These are phyloP conservation scores for Mycena olivaceomarginata DNA, from an alignment of 768 basidiomycete species.

Conservation along the genomic window DNA sequence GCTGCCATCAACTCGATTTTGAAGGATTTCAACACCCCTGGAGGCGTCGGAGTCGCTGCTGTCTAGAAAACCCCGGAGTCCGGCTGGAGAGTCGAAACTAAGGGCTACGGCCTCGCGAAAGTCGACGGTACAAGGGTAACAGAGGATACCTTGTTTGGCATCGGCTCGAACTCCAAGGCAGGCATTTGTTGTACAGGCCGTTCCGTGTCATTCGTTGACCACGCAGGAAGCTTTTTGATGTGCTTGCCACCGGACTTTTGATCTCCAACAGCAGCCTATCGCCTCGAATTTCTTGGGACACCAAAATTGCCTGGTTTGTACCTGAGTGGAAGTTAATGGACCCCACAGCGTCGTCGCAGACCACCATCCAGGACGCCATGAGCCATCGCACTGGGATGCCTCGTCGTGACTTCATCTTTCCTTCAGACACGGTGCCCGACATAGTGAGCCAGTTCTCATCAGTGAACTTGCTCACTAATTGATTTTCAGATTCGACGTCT, in stretches of 20 bases:
- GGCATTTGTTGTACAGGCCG: background rate
- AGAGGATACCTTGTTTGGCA: slow-evolving; percentile 39
- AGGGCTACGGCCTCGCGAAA: slow-evolving; percentile 46
- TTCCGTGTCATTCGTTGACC: background rate
- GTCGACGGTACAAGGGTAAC: slow-evolving; percentile 41
- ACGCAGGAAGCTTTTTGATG: slow-evolving; percentile 39
- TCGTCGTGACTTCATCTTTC: slow-evolving; percentile 46
- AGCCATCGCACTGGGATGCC: slow-evolving; percentile 54
- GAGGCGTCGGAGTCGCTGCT: slow-evolving; percentile 40
- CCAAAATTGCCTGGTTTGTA: slow-evolving; percentile 42
- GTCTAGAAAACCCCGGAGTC: slow-evolving; percentile 22
- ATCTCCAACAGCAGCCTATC: slow-evolving; percentile 42
- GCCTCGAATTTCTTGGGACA: slow-evolving; percentile 41
- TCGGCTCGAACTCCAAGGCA: slow-evolving; percentile 48
- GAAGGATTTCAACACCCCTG: slow-evolving; percentile 43
- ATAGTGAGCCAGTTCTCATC: slow-evolving; percentile 31
- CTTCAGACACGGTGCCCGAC: slow-evolving; percentile 27
- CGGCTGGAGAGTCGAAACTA: slow-evolving; percentile 43
- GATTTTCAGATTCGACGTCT: slow-evolving; percentile 42
- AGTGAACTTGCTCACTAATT: background rate
- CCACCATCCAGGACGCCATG: slow-evolving; percentile 51
- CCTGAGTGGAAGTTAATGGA: slow-evolving; percentile 48
- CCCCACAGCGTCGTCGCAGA: slow-evolving; percentile 40
- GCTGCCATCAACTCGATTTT: slow-evolving; percentile 38
- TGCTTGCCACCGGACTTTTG: slow-evolving; percentile 44